Evolutionary conservation across 2,329 filamentous ascomycete genomes (phyloP).

Genomic region (Colletotrichum navitas): DNA sequence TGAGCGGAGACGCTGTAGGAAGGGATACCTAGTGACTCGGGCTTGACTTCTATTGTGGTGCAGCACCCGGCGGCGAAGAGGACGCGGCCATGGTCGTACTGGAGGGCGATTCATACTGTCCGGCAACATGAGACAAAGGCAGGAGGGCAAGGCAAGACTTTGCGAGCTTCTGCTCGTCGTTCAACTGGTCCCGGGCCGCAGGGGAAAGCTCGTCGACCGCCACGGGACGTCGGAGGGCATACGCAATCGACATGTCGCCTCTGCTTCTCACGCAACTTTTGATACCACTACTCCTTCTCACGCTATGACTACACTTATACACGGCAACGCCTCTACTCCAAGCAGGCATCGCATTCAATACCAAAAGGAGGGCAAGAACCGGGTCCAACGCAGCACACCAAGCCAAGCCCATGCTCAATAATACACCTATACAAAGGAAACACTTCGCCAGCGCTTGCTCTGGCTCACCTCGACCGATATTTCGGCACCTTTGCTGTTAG

Average conservation of each 20-base stretch:
- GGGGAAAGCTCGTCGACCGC: not conserved
- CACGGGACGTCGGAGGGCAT: too few species aligned
- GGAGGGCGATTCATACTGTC: not conserved
- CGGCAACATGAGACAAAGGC: not conserved
- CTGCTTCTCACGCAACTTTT: not conserved
- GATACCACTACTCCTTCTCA: not conserved
- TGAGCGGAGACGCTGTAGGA: too few species aligned
- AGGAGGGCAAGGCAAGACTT: not conserved
- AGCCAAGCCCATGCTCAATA: not conserved
- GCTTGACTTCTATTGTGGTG: too few species aligned
- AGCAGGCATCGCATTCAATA: not conserved
- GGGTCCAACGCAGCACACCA: not conserved
- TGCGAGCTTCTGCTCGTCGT: not conserved
- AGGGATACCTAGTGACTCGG: too few species aligned
- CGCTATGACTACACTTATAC: not conserved
- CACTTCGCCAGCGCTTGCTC: not conserved
- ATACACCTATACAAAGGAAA: slow-evolving; percentile 2
- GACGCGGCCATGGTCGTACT: not conserved
- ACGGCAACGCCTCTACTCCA: not conserved
- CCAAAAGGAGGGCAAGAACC: not conserved
- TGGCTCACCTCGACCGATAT: not conserved
- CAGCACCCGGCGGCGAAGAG: too few species aligned
- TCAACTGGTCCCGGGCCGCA: not conserved
- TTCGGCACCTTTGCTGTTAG: slow-evolving; percentile 29
- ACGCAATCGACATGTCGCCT: not conserved